Conservation (phyloP, 2,329 filamentous ascomycete species). For the Myriosclerotinia duriaeana region DNA sequence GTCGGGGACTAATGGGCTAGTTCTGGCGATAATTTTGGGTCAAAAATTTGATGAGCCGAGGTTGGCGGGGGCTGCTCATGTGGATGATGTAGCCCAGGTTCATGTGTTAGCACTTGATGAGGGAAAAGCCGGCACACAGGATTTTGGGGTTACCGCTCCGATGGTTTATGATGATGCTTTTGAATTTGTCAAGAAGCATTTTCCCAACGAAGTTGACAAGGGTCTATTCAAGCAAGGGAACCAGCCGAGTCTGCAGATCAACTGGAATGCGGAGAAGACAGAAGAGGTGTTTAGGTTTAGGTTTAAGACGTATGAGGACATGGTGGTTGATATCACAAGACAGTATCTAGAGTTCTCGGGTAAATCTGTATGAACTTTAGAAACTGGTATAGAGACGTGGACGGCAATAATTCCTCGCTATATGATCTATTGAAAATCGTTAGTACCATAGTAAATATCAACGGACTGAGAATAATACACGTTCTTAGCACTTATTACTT, state of each 20-base stretch:
- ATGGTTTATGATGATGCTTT: conserved; percentile 13
- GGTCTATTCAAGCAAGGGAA: not conserved
- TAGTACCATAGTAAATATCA: not conserved
- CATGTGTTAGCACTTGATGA: not conserved
- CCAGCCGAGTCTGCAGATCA: not conserved
- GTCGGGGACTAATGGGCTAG: not conserved
- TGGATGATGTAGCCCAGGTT: not conserved
- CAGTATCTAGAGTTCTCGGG: conserved; percentile 17
- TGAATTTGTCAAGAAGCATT: conserved; percentile 15
- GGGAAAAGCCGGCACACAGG: not conserved
- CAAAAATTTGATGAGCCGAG: not conserved
- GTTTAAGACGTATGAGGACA: conserved; percentile 12
- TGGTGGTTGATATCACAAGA: conserved; percentile 6
- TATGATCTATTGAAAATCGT: too few species aligned
- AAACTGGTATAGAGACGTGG: not conserved
- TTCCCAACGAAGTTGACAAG: conserved; percentile 15
- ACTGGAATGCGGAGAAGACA: conserved; percentile 11
- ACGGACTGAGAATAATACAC: too few species aligned
- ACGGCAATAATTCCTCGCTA: too few species aligned
- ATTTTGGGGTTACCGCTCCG: conserved; percentile 5
- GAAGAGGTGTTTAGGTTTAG: not conserved
- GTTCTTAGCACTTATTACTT: too few species aligned
- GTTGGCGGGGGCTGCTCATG: not conserved
- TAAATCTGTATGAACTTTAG: not conserved
- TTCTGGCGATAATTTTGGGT: not conserved